phyloP scores from a whole-genome alignment of 2,329 filamentous ascomycete species.

The Kalmusia sp. region DNA sequence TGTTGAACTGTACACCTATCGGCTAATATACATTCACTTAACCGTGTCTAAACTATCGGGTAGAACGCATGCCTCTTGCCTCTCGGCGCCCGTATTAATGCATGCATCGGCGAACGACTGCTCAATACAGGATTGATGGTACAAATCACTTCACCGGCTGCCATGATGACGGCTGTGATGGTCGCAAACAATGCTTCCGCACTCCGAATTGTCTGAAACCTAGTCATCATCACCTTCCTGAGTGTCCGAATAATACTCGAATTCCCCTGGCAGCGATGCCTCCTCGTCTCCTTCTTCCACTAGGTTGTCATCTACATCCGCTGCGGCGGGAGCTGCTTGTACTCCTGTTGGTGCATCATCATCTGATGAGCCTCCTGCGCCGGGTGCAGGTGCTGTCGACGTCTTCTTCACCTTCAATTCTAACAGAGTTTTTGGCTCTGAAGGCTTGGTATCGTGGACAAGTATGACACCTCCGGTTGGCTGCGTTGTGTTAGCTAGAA shows the following conservation, averaged over 20 bases:
- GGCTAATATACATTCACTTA: conserved; percentile 35
- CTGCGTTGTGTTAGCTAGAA: conserved; percentile 54
- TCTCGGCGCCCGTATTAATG: conserved; percentile 29
- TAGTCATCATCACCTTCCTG: conserved; percentile 47
- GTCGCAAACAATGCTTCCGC: no score
- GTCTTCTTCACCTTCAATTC: conserved; percentile 92
- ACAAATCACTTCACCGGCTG: conserved; percentile 26
- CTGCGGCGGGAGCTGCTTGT: conserved; percentile 76
- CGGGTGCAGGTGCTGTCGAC: conserved; percentile 53
- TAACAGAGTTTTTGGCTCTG: conserved; percentile 79
- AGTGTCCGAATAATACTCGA: conserved; percentile 79
- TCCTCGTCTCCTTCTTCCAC: conserved; percentile 87
- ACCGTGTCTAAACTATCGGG: conserved; percentile 26
- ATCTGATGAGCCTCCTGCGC: conserved; percentile 47
- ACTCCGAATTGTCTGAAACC: no score
- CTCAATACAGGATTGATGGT: conserved; percentile 34
- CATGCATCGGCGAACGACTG: conserved; percentile 21
- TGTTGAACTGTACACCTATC: conserved; percentile 12
- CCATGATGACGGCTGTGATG: no score
- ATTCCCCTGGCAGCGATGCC: conserved; percentile 72
- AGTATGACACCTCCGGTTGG: conserved; percentile 93
- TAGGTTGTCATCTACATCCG: conserved; percentile 66
- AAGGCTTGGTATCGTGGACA: conserved; percentile 82
- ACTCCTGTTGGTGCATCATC: conserved; percentile 52
- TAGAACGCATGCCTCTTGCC: conserved; percentile 16